A percentile compares a stretch with the other conserved stretches of the same genome.
Evolutionary conservation across 2,329 filamentous ascomycete genomes (phyloP).

Genomic region (Byssothecium circinans): DNA sequence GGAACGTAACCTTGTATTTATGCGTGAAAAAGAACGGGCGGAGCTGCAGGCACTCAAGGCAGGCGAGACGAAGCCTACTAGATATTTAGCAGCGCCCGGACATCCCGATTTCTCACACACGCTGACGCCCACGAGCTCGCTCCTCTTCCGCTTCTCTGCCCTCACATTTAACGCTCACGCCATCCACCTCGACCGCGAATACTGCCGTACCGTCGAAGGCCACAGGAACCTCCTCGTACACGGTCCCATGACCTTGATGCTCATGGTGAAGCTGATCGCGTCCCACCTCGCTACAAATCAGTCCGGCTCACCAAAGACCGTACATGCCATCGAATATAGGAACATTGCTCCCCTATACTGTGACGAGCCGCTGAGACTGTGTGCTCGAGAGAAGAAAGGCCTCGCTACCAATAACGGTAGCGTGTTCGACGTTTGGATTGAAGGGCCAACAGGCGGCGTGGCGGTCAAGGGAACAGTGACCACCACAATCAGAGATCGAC

Average conservation of each 20-base stretch:
- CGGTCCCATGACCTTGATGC: slow-evolving; percentile 75
- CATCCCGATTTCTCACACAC: slow-evolving; percentile 59
- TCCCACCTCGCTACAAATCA: not conserved
- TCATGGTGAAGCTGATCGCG: slow-evolving; percentile 71
- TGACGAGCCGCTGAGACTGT: slow-evolving; percentile 69
- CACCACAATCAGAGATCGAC: slow-evolving; percentile 4
- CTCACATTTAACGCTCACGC: slow-evolving; percentile 84
- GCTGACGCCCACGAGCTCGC: slow-evolving; percentile 66
- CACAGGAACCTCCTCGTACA: slow-evolving; percentile 79
- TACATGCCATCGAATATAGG: slow-evolving; percentile 70
- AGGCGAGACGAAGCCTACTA: slow-evolving; percentile 29
- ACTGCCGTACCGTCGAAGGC: slow-evolving; percentile 71
- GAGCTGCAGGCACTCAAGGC: slow-evolving; percentile 37
- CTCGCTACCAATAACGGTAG: slow-evolving; percentile 7
- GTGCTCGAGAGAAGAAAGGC: slow-evolving; percentile 57
- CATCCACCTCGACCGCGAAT: slow-evolving; percentile 80
- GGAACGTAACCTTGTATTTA: slow-evolving; percentile 64
- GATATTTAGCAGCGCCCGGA: slow-evolving; percentile 52
- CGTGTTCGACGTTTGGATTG: slow-evolving; percentile 45
- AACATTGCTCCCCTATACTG: slow-evolving; percentile 83
- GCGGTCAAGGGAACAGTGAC: slow-evolving; percentile 48
- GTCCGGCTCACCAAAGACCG: slow-evolving; percentile 27
- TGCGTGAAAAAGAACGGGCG: slow-evolving; percentile 53
- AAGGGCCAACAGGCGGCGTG: slow-evolving; percentile 45
- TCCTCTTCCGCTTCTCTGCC: slow-evolving; percentile 89